Conservation (phyloP, 306 rosid species). For the Acacia confusa region DNA sequence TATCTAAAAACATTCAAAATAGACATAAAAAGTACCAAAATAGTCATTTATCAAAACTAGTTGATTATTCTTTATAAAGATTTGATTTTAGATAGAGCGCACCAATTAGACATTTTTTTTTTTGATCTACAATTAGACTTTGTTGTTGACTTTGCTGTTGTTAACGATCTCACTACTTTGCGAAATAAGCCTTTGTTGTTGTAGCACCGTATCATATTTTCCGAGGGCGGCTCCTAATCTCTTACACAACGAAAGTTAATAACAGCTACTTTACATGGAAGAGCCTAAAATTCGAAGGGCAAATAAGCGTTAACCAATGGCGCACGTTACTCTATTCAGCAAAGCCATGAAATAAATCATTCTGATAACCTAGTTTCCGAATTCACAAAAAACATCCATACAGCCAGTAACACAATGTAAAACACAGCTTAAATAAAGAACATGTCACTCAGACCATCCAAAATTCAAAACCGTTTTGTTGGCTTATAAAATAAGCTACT, state of each 20-base stretch:
- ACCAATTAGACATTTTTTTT: no score
- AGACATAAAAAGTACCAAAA: no score
- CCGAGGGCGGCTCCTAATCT: neutral
- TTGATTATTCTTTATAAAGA: no score
- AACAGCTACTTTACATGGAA: neutral
- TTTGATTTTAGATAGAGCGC: no score
- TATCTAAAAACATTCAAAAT: no score
- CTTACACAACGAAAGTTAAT: neutral
- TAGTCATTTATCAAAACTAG: no score
- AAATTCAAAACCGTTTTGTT: slow-evolving; percentile 7
- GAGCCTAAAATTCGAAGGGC: neutral
- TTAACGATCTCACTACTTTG: no score
- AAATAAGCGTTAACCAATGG: neutral
- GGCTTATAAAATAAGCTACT: neutral
- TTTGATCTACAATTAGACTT: no score
- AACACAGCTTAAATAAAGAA: neutral
- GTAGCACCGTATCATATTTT: neutral
- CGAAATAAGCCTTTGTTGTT: no score
- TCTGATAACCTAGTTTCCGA: neutral
- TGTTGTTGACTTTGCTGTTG: no score
- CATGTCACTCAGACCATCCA: neutral
- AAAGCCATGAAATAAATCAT: neutral
- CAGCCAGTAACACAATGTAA: neutral
- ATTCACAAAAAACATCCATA: neutral
- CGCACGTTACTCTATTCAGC: neutral